phyloP scores from a whole-genome alignment of 1,284 basidiomycete genomes.

The Thelephora terrestris region DNA sequence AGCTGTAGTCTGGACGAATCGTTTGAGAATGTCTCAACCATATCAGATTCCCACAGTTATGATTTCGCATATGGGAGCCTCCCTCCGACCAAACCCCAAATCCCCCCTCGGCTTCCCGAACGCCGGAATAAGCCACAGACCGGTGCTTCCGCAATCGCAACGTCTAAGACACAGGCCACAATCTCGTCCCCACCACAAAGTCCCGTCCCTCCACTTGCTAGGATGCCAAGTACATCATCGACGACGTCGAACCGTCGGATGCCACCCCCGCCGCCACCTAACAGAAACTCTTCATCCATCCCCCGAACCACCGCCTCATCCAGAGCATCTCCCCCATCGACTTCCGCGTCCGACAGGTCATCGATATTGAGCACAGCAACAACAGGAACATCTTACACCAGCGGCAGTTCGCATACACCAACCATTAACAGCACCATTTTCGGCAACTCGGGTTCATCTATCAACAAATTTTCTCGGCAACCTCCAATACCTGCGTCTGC shows the following conservation, averaged over 20 bases:
- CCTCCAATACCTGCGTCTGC: conserved; percentile 57
- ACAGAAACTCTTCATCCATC: conserved; percentile 2
- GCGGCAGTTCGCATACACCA: conserved; percentile 14
- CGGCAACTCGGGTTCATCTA: neutral
- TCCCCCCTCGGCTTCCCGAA: conserved; percentile 12
- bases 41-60: conserved; percentile 8
- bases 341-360: conserved; percentile 45
- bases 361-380: conserved; percentile 49
- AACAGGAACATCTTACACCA: conserved; percentile 36
- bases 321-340: conserved; percentile 16
- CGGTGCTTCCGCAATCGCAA: neutral
- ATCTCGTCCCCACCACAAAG: conserved; percentile 5
- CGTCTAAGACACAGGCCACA: neutral
- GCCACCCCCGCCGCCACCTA: conserved; percentile 1
- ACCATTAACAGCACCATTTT: conserved; percentile 5
- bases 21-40: conserved; percentile 55
- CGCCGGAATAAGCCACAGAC: neutral
- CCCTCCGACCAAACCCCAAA: conserved; percentile 9
- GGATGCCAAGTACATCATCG: neutral
- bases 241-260: neutral
- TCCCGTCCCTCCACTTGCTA: neutral
- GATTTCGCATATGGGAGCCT: neutral
- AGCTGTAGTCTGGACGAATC: conserved; percentile 54
- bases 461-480: conserved; percentile 31
- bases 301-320: conserved; percentile 16